Evolutionary conservation across 495 filamentous ascomycete genomes (phyloP), one percentile per base, ranked within the genome.

Genomic region (Penicillium riverlandense): DNA sequence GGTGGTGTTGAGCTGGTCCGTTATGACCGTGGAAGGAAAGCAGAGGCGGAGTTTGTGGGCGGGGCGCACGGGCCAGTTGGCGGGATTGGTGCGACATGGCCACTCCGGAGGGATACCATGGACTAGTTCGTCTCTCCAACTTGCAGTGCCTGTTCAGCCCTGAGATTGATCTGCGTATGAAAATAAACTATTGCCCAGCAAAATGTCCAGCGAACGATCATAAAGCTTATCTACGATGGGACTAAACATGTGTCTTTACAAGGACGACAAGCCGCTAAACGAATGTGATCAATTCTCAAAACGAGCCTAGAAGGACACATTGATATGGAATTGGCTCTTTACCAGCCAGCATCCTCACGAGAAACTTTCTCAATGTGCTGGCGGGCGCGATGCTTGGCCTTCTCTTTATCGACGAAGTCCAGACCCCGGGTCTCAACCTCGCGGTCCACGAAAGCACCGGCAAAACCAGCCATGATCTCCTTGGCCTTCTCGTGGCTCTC

Each of bases 401-500:
- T 72, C 72, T 87, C 83, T 11, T 72, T 66, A 65, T 88, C 84
- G 49, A 82, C 55, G 47, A 67, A 78, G 66, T 85, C 78, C 28
- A 82, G 65, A n/a, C 83, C 83, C 73, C 82, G 84, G 58, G 76
- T 82, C 76, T 88, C 82, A 58, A 79, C 61, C 32, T 86, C 67
- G 56, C 80, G 82, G 68, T 88, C 85, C 49, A 85, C 77, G 64
- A 87, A 83, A 37, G 74, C 82, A 43, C 75, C 84, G 32, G 79
- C 82, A 36, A 85, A 57, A 46, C 79, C 83, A 41, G 78, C 84
- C 9, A 88, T 65, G 33, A 84, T 49, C 65, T 88, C 84, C 70
- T 88, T 87, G 65, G 85, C 85, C 47, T 81, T 70, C 15, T 56
- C 71, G 69, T 88, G 85, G 55, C 66, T 71, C 35, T 78, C 71